phyloP scores from a whole-genome alignment of 768 basidiomycete genomes.

The Pleurotus citrinopileatus region DNA sequence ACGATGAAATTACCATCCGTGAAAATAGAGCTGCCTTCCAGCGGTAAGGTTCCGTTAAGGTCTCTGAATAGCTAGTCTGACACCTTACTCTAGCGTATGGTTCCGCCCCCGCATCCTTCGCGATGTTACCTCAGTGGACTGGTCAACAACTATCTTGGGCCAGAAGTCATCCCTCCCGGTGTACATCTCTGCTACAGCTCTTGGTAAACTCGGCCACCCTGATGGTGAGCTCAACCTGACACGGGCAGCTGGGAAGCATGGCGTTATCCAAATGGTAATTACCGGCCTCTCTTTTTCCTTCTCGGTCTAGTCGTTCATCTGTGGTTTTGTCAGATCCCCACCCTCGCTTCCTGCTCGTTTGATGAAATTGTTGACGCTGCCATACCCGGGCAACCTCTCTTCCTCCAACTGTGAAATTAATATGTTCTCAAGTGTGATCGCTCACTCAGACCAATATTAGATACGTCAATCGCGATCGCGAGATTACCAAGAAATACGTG shows the following conservation, averaged over 20 bases:
- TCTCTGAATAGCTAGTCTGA: conserved; percentile 3
- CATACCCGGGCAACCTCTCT: conserved; percentile 73
- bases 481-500: conserved; percentile 81
- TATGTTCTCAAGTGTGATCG: not conserved
- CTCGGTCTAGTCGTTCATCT: not conserved
- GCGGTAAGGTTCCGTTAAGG: conserved; percentile 41
- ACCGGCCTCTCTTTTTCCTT: not conserved
- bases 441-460: conserved; percentile 28
- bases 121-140: conserved; percentile 85
- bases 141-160: conserved; percentile 80
- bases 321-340: conserved; percentile 71
- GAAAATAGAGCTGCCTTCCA: conserved; percentile 94
- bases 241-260: conserved; percentile 79
- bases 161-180: conserved; percentile 72
- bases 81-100: conserved; percentile 57
- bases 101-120: conserved; percentile 86
- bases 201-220: conserved; percentile 94
- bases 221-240: conserved; percentile 93
- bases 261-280: conserved; percentile 47
- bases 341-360: conserved; percentile 92
- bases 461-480: conserved; percentile 90
- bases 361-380: conserved; percentile 91
- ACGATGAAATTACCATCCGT: conserved; percentile 88
- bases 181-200: conserved; percentile 84
- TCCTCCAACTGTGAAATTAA: conserved; percentile 71